phyloP scores from a whole-genome alignment of 2,329 filamentous ascomycete genomes.

The Penicillium vulpinum region DNA sequence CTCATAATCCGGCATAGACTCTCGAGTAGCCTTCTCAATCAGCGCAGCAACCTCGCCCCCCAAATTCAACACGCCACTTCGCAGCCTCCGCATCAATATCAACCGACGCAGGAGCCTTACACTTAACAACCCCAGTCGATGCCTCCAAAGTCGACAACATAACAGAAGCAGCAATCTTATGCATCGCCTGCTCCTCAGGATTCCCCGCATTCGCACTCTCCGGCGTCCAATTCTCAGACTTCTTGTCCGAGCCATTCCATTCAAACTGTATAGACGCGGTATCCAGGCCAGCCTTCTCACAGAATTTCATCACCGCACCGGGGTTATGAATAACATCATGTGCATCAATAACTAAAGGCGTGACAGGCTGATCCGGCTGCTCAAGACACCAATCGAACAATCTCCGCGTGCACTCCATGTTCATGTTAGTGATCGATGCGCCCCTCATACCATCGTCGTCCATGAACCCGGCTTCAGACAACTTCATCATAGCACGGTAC shows the following conservation, averaged over 20 bases:
- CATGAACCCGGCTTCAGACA: constrained; percentile 12
- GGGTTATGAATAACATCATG: constrained; percentile 39
- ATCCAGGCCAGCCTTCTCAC: constrained; percentile 34
- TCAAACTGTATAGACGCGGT: constrained; percentile 27
- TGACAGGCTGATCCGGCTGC: constrained; percentile 11
- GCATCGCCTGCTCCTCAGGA: background rate
- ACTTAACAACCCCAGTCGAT: constrained; percentile 37
- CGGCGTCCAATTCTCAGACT: constrained; percentile 2
- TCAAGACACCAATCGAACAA: constrained; percentile 37
- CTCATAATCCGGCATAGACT: constrained; percentile 44
- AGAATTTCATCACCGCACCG: constrained; percentile 26
- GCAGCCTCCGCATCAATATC: constrained; percentile 33
- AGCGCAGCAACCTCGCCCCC: constrained; percentile 26
- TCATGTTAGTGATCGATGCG: constrained; percentile 22
- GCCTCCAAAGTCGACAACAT: constrained; percentile 33
- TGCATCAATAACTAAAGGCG: constrained; percentile 38
- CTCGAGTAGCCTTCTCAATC: constrained; percentile 29
- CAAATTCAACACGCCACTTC: constrained; percentile 42
- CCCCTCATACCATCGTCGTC: constrained; percentile 12
- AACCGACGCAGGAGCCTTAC: constrained; percentile 26
- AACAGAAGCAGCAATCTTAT: constrained; percentile 6
- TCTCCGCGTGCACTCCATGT: constrained; percentile 30
- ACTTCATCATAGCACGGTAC: constrained; percentile 31
- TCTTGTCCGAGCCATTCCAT: constrained; percentile 29
- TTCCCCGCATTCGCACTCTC: background rate